Evolutionary conservation across 306 rosid species (phyloP).

Genomic region (Glycine latifolia): DNA sequence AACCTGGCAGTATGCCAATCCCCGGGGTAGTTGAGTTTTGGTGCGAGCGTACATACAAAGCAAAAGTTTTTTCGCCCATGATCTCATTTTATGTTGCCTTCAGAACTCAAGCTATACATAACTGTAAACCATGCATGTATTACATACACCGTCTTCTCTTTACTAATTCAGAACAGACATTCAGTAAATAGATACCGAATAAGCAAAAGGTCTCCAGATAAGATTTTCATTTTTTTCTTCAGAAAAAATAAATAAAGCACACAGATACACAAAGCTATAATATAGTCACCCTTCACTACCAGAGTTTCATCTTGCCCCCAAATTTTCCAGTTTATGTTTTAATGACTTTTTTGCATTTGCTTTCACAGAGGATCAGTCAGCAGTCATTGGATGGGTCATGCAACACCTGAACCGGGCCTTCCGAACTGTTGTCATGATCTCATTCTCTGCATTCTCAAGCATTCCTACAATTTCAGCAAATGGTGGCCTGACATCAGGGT

Average conservation of each 20-base stretch:
- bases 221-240: too few species aligned
- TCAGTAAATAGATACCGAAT: slow-evolving; percentile 60
- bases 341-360: slow-evolving; percentile 48
- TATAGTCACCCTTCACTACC: slow-evolving; percentile 57
- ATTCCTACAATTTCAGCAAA: slow-evolving; percentile 83
- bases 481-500: slow-evolving; percentile 94
- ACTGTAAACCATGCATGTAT: slow-evolving; percentile 62
- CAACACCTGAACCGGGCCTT: slow-evolving; percentile 99
- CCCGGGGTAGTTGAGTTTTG: background rate
- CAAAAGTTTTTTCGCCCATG: slow-evolving; percentile 44
- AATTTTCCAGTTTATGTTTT: slow-evolving; percentile 52
- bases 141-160: slow-evolving; percentile 68
- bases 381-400: slow-evolving; percentile 88
- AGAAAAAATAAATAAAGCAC: slow-evolving; percentile 60
- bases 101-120: slow-evolving; percentile 59
- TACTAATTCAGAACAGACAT: slow-evolving; percentile 68
- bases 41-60: slow-evolving; percentile 9
- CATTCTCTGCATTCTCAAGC: slow-evolving; percentile 95
- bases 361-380: slow-evolving; percentile 67
- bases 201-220: slow-evolving; percentile 54
- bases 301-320: slow-evolving; percentile 47
- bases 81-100: slow-evolving; percentile 51
- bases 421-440: slow-evolving; percentile 90
- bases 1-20: slow-evolving; percentile 25
- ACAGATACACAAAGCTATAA: slow-evolving; percentile 64